These are phyloP conservation scores for Erodium texanum DNA, from an alignment of 441 rosid genomes.

Conservation along the genomic window DNA sequence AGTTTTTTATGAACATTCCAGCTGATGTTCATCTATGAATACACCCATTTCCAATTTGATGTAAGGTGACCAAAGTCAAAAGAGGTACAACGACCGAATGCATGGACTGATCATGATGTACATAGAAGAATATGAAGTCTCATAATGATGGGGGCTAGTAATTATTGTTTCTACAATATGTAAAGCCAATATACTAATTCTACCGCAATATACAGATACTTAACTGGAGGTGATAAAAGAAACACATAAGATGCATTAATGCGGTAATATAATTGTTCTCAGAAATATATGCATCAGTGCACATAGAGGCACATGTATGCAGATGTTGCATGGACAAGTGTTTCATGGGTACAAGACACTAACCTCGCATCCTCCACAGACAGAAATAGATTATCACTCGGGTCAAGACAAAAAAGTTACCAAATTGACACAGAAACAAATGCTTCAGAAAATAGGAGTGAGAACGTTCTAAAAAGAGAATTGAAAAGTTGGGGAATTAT, in stretches of 20 bases:
- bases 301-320: not conserved
- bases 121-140: not conserved
- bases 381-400: not conserved
- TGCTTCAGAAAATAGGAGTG: not conserved
- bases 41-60: not conserved
- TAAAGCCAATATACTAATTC: not conserved
- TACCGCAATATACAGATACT: not conserved
- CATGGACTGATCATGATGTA: not conserved
- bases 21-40: not conserved
- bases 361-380: not conserved
- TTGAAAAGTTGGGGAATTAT: not conserved
- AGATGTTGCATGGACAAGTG: not conserved
- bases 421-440: not conserved
- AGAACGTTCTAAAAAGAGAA: not conserved
- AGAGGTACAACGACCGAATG: not conserved
- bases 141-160: not conserved
- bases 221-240: not conserved
- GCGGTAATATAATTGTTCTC: not conserved
- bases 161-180: not conserved
- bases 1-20: not conserved
- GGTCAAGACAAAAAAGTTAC: not conserved
- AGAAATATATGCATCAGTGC: not conserved
- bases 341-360: slow-evolving; percentile 4
- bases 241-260: not conserved
- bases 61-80: not conserved